Conservation (phyloP, 1,284 basidiomycete genomes). For the Fomitopsis schrenkii region DNA sequence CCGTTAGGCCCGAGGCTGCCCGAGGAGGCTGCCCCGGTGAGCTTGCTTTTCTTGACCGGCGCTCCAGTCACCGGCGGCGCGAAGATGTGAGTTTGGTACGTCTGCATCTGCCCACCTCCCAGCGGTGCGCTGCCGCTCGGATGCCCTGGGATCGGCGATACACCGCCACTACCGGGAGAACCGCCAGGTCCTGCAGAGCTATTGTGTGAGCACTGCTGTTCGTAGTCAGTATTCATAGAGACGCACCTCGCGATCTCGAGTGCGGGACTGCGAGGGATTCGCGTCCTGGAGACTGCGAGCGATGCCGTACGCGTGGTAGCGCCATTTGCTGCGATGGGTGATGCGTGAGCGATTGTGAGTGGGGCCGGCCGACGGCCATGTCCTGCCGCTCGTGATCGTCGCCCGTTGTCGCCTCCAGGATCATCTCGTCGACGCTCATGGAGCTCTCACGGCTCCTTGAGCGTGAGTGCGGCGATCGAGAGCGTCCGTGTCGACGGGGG, state of each 20-base stretch:
- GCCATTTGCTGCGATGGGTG: constrained; percentile 22
- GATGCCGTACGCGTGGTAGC: constrained; percentile 19
- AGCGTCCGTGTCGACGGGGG: constrained; percentile 18
- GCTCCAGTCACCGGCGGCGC: constrained; percentile 66
- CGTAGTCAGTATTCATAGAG: constrained; percentile 3
- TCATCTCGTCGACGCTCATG: constrained; percentile 54
- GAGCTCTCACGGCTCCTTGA: constrained; percentile 30
- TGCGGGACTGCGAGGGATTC: constrained; percentile 22
- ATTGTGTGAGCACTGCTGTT: constrained; percentile 19
- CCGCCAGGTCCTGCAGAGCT: constrained; percentile 9
- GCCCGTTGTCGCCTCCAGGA: constrained; percentile 43
- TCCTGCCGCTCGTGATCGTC: constrained; percentile 19
- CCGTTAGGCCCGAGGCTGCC: constrained; percentile 17
- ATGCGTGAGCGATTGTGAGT: constrained; percentile 9
- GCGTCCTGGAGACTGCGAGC: constrained; percentile 18
- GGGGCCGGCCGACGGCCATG: constrained; percentile 12
- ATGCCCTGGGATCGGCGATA: constrained; percentile 8
- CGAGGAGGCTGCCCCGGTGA: constrained; percentile 8
- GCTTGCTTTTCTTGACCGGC: constrained; percentile 50
- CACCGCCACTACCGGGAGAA: constrained; percentile 5
- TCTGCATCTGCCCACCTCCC: constrained; percentile 36
- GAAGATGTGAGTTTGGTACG: constrained; percentile 64
- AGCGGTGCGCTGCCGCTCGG: constrained; percentile 25
- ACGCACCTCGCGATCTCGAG: constrained; percentile 19
- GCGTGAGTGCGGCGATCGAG: constrained; percentile 24